Conservation (phyloP, 2,329 filamentous ascomycete genomes). For the Helminthosporium solani region DNA sequence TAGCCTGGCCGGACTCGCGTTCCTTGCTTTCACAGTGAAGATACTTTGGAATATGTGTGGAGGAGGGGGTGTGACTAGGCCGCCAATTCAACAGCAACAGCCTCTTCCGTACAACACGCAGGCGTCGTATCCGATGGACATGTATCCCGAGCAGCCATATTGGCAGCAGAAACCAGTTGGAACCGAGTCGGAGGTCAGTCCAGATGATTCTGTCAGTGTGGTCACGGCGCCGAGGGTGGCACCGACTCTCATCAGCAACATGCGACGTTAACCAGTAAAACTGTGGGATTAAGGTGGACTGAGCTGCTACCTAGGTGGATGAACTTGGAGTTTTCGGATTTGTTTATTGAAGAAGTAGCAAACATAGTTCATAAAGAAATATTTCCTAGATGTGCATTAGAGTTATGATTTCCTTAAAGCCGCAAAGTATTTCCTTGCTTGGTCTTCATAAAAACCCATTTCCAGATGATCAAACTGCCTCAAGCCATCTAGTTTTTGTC, state of each 20-base stretch:
- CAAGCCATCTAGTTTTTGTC: slow-evolving; percentile 4
- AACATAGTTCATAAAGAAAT: not conserved
- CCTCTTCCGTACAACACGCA: slow-evolving; percentile 3
- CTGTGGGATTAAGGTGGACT: too few relatives aligned
- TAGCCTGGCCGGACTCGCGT: slow-evolving; percentile 6
- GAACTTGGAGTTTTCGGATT: not conserved
- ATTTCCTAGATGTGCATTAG: not conserved
- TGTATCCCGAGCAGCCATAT: slow-evolving; percentile 1
- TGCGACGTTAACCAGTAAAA: not conserved
- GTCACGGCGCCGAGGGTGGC: not conserved
- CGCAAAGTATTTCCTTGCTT: slow-evolving; percentile 6
- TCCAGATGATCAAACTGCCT: slow-evolving; percentile 3
- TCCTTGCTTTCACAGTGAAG: slow-evolving; percentile 8
- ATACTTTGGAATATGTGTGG: not conserved
- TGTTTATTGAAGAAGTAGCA: not conserved
- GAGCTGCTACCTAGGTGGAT: too few relatives aligned
- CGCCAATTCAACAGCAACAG: slow-evolving; percentile 1
- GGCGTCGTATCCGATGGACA: slow-evolving; percentile 2
- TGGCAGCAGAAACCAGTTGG: not conserved
- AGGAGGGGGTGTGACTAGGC: not conserved
- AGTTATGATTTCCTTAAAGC: slow-evolving; percentile 2
- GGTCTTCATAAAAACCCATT: slow-evolving; percentile 5
- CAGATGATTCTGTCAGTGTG: slow-evolving; percentile 1
- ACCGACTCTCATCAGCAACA: not conserved
- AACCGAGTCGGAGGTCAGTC: not conserved